phyloP scores from a whole-genome alignment of 495 filamentous ascomycete species.

The Neurospora sp. region DNA sequence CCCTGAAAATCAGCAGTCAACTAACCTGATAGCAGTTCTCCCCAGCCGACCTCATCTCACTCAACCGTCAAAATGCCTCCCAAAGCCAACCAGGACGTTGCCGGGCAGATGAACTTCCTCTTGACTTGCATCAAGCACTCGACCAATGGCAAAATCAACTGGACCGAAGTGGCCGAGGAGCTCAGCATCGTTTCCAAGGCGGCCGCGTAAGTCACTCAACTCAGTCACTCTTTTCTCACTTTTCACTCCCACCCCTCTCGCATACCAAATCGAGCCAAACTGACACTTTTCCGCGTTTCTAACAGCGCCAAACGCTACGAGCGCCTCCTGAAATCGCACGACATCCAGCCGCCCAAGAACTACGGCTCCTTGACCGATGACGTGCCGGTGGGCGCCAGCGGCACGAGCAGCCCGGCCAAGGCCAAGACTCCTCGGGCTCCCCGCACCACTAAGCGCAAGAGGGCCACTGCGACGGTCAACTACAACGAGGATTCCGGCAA shows the following conservation, averaged over 20 bases:
- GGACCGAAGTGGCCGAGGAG: constrained; percentile 50
- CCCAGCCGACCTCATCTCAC: background rate
- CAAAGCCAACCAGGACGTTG: constrained; percentile 29
- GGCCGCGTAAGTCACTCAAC: constrained; percentile 52
- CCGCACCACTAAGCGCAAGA: background rate
- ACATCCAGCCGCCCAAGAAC: constrained; percentile 21
- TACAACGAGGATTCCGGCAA: background rate
- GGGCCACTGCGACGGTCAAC: background rate
- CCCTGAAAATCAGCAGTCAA: background rate
- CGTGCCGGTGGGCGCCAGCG: background rate
- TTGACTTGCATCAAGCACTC: constrained; percentile 53
- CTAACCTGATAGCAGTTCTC: background rate
- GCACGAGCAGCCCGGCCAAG: background rate
- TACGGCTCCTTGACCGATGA: background rate
- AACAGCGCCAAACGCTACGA: constrained; percentile 45
- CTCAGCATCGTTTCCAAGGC: constrained; percentile 51
- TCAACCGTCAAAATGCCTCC: constrained; percentile 34
- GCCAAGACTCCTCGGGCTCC: background rate
- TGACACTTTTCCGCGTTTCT: background rate
- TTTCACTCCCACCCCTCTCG: background rate
- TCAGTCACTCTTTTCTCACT: background rate
- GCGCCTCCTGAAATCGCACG: constrained; percentile 50
- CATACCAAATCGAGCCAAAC: background rate
- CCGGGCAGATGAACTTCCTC: constrained; percentile 49
- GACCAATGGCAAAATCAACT: constrained; percentile 49